These are phyloP conservation scores for Pseudogymnoascus sp. DNA, from an alignment of 2,329 filamentous ascomycete species.

Conservation along the genomic window DNA sequence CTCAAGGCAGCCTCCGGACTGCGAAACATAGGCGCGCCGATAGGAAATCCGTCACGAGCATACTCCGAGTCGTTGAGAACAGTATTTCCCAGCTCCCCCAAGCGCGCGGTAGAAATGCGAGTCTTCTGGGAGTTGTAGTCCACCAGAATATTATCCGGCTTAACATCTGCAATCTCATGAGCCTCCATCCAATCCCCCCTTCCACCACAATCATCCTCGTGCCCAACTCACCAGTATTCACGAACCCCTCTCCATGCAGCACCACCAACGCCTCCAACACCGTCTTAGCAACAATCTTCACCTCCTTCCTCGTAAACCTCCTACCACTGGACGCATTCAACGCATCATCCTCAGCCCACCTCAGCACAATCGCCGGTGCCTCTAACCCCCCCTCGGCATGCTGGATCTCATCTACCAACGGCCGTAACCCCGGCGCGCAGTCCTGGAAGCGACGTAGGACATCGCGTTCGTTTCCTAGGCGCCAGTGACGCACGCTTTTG, in stretches of 20 bases:
- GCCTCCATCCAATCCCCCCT: too few relatives aligned
- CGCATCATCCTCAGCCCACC: conserved; percentile 19
- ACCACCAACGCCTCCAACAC: conserved; percentile 19
- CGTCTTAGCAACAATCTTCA: conserved; percentile 20
- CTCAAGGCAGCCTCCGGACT: conserved; percentile 18
- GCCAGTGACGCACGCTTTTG: conserved; percentile 17
- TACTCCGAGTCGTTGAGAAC: conserved; percentile 10
- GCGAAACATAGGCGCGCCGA: conserved; percentile 16
- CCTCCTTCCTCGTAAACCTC: conserved; percentile 16
- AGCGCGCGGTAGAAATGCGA: conserved; percentile 8
- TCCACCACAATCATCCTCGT: neutral
- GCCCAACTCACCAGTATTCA: conserved; percentile 18
- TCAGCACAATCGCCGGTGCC: conserved; percentile 19
- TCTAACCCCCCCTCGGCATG: neutral
- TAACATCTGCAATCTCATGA: neutral
- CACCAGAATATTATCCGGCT: conserved; percentile 10
- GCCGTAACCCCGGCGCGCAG: conserved; percentile 17
- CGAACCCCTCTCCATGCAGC: conserved; percentile 21
- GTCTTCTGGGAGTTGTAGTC: conserved; percentile 11
- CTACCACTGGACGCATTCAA: conserved; percentile 18
- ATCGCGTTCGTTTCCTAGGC: conserved; percentile 21
- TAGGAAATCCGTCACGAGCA: conserved; percentile 14
- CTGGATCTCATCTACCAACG: conserved; percentile 19
- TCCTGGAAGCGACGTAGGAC: conserved; percentile 18
- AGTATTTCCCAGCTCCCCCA: conserved; percentile 14